phyloP scores from a whole-genome alignment of 1,139 yeast genomes.

The Spathaspora jeffriesii region DNA sequence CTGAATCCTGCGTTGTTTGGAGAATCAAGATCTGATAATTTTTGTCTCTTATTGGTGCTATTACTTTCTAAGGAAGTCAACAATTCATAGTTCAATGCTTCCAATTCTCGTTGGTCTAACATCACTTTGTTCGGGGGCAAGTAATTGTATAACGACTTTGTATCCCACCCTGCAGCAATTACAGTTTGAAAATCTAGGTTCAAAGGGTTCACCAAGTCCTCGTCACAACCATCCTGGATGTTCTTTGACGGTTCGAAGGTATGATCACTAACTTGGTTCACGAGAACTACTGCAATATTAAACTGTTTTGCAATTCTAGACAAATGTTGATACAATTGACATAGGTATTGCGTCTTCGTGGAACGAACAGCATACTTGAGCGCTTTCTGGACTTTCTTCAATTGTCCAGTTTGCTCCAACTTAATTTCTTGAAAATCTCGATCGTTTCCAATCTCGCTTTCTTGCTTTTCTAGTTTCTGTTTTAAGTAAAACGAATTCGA shows the following conservation, averaged over 20 bases:
- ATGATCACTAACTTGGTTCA: constrained; percentile 81
- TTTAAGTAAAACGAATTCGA: constrained; percentile 28
- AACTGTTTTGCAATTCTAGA: constrained; percentile 47
- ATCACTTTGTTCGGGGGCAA: constrained; percentile 6
- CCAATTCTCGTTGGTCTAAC: constrained; percentile 12
- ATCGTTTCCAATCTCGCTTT: constrained; percentile 16
- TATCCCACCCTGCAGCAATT: constrained; percentile 76
- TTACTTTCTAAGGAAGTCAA: constrained; percentile 10
- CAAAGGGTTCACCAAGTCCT: constrained; percentile 28
- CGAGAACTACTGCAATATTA: constrained; percentile 64
- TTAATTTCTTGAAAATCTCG: constrained; percentile 20
- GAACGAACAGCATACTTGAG: constrained; percentile 27
- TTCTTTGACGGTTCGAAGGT: constrained; percentile 4
- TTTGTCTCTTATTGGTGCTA: constrained; percentile 10
- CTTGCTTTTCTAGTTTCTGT: constrained; percentile 23
- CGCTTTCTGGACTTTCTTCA: constrained; percentile 27
- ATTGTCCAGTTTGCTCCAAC: constrained; percentile 27
- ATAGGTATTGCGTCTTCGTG: constrained; percentile 43
- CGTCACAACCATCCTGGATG: constrained; percentile 9
- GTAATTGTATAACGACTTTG: constrained; percentile 9
- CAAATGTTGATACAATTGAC: constrained; percentile 48
- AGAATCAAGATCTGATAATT: constrained; percentile 8
- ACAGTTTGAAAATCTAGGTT: constrained; percentile 71
- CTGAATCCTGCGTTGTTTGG: constrained; percentile 5
- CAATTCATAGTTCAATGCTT: constrained; percentile 13